Evolutionary conservation across 2,329 filamentous ascomycete species (phyloP).

Genomic region (Endothia cerciana): DNA sequence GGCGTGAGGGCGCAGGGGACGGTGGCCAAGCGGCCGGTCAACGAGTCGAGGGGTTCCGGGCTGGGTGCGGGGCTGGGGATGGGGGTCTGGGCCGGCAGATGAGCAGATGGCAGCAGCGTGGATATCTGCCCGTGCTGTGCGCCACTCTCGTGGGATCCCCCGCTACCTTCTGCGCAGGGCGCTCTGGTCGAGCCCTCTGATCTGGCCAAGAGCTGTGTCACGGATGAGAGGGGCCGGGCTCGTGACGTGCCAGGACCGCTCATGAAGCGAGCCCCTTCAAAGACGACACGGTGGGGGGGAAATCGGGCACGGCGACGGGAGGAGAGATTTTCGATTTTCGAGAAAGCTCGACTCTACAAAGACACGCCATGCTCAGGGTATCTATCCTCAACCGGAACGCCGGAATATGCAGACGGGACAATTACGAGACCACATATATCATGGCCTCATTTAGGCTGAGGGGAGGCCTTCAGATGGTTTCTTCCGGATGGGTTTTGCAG

Average conservation of each 20-base stretch:
- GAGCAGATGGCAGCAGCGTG: neutral
- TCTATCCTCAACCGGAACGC: slow-evolving; percentile 22
- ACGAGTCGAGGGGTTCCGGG: slow-evolving; percentile 60
- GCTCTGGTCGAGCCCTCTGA: neutral
- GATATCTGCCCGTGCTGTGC: neutral
- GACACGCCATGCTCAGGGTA: slow-evolving; percentile 24
- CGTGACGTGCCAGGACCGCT: neutral
- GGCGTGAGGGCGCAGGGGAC: slow-evolving; percentile 79
- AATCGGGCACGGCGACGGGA: neutral
- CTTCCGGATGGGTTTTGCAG: slow-evolving; percentile 15
- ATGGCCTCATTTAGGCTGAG: neutral
- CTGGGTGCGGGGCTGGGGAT: slow-evolving; percentile 57
- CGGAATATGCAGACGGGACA: slow-evolving; percentile 18
- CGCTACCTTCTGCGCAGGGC: neutral
- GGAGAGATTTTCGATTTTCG: slow-evolving; percentile 17
- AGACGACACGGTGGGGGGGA: too few species aligned
- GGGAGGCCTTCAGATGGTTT: neutral
- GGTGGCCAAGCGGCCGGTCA: slow-evolving; percentile 78
- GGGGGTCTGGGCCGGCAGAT: slow-evolving; percentile 55
- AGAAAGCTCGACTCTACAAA: slow-evolving; percentile 2
- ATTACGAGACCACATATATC: neutral
- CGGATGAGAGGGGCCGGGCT: neutral
- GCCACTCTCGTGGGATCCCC: neutral
- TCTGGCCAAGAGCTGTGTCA: neutral
- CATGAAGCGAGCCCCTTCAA: neutral